A percentile compares a stretch with the other conserved stretches of the same genome.
Evolutionary conservation across 495 filamentous ascomycete genomes (phyloP).

Genomic region (Annulohypoxylon moriforme): DNA sequence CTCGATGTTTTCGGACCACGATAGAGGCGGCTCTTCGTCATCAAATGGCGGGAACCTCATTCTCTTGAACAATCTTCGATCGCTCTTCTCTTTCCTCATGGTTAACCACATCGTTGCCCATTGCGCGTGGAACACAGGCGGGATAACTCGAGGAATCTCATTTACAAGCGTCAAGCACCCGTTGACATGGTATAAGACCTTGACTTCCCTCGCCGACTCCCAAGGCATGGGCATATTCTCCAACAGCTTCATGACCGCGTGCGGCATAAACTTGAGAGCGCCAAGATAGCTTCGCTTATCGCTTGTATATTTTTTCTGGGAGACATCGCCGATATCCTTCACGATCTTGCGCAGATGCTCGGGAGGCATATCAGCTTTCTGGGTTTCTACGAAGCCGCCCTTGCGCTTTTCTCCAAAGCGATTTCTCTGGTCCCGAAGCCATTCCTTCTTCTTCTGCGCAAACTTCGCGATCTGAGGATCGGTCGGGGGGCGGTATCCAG

Average conservation of each 20-base stretch:
- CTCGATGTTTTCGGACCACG: slow-evolving; percentile 98
- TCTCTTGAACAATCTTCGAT: slow-evolving; percentile 94
- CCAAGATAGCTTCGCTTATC: slow-evolving; percentile 99
- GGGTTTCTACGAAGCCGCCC: slow-evolving; percentile 94
- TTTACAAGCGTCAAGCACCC: slow-evolving; percentile 98
- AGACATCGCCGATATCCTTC: slow-evolving; percentile 98
- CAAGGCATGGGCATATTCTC: slow-evolving; percentile 99
- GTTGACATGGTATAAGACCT: slow-evolving; percentile 98
- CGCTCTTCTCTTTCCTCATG: slow-evolving; percentile 98
- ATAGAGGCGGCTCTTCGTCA: slow-evolving; percentile 96
- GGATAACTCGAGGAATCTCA: slow-evolving; percentile 95
- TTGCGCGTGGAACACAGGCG: slow-evolving; percentile 98
- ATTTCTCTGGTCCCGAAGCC: slow-evolving; percentile 91
- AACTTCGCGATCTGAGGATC: slow-evolving; percentile 94
- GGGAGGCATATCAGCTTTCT: slow-evolving; percentile 98
- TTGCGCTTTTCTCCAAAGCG: slow-evolving; percentile 98
- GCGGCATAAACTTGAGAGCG: slow-evolving; percentile 99
- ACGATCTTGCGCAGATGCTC: slow-evolving; percentile 99
- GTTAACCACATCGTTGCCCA: slow-evolving; percentile 99
- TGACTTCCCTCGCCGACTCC: slow-evolving; percentile 95
- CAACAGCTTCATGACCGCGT: slow-evolving; percentile 97
- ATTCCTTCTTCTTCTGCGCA: slow-evolving; percentile 98
- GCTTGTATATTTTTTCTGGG: slow-evolving; percentile 98
- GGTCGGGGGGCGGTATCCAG: slow-evolving; percentile 84
- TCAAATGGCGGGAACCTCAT: slow-evolving; percentile 99